A percentile compares a stretch with the other conserved stretches of the same genome.
Conservation (phyloP, 352 stramenopile species). For the Stramenopiles sp. region DNA sequence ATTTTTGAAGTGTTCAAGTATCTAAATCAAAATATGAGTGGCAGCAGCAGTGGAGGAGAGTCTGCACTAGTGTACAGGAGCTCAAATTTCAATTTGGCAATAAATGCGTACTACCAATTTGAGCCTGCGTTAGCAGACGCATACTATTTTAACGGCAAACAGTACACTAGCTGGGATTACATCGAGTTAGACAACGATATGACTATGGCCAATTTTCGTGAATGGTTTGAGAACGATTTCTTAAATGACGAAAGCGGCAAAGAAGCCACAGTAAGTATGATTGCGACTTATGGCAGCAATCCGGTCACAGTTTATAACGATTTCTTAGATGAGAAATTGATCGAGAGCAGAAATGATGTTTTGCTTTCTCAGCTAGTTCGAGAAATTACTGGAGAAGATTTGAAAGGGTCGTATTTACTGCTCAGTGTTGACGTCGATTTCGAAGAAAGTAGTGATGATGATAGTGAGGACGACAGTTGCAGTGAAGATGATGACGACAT, state of each 20-base stretch:
- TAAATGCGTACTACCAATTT: conserved; percentile 18
- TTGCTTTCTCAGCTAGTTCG: background rate
- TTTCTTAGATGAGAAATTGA: background rate
- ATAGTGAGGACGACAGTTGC: background rate
- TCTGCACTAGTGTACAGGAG: conserved; percentile 7
- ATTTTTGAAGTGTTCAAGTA: background rate
- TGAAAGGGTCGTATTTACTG: background rate
- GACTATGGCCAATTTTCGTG: background rate
- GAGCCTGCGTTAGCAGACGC: conserved; percentile 12
- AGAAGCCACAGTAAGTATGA: background rate
- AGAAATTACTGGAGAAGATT: background rate
- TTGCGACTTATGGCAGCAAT: background rate
- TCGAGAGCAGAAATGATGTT: background rate
- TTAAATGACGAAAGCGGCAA: background rate
- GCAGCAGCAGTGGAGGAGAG: background rate
- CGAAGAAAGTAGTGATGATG: background rate
- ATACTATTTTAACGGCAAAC: background rate
- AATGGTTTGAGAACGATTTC: background rate
- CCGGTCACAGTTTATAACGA: background rate
- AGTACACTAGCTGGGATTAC: background rate
- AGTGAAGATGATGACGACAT: background rate
- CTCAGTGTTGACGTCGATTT: background rate
- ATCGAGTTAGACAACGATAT: background rate
- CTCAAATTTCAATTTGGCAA: conserved; percentile 20
- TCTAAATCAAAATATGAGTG: background rate